Base-by-base conservation (phyloP, 192 early-diverging fungal species). In the Umbelopsis ramanniana region DNA sequence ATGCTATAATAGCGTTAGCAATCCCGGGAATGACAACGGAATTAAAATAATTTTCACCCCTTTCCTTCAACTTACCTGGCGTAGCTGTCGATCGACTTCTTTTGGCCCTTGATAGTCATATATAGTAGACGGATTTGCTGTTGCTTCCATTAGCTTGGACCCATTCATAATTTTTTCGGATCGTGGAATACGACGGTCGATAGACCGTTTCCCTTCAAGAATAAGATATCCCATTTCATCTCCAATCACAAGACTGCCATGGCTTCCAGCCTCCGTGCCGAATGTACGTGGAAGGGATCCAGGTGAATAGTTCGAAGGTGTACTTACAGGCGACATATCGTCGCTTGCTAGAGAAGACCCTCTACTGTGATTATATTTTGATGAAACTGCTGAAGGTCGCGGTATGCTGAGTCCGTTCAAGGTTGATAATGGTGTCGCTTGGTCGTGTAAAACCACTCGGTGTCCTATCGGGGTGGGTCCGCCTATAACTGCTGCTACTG, bases 401-500 rank as follows among this genome's bases (percentile, higher is more conserved):
- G 57, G 57, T 33, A 63, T 37, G 1, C 19, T 35, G n/a, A 63
- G 15, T 37, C 57, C 57, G 17, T 11, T 63, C 1, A 63, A 37
- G 11, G 57, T 17, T 19, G 57, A 63, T 17, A 63, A 14, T 4
- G 57, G 57, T 63, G 57, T 63, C 33, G 57, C 57, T 63, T 63
- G 57, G 14, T 63, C 57, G 33, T 63, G 57, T 63, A 63, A 37
- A 37, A 63, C 57, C 4, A 63, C 57, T 63, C 57, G 57, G 26
- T 63, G 57, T 11, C 57, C 57, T 37, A 63, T 63, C 26, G 57
- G 57, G 26, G 57, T 63, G 15, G 57, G 57, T 35, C 57, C 12
- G 26, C 57, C 35, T 22, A 37, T 54, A 54, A 26, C 23, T 24
- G 21, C 12, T 17, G 57, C 29, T 37, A 14, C 29, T 33, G 54